These are phyloP conservation scores for Rutstroemia sp. DNA, from an alignment of 2,329 filamentous ascomycete genomes.

Conservation along the genomic window DNA sequence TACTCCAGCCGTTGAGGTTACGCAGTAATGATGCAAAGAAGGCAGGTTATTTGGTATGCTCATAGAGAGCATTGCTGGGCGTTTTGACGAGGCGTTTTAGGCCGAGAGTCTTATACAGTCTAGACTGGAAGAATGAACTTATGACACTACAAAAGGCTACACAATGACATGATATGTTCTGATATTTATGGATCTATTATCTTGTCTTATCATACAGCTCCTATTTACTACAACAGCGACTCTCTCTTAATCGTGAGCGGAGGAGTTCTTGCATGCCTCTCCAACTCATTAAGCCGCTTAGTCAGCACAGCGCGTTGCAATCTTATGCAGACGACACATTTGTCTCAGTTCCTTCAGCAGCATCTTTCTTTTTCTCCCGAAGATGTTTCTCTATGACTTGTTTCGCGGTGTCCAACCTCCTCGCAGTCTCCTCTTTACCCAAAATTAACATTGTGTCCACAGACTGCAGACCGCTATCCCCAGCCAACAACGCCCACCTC, in stretches of 20 bases:
- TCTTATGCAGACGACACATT: too few relatives aligned
- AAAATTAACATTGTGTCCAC: constrained; percentile 47
- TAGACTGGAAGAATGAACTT: constrained; percentile 6
- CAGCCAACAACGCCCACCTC: constrained; percentile 47
- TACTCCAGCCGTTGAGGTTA: background rate
- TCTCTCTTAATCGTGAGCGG: too few relatives aligned
- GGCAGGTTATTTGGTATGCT: background rate
- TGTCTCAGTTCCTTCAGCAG: background rate
- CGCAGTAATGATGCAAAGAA: background rate
- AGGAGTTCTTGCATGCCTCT: too few relatives aligned
- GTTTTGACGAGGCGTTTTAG: constrained; percentile 6
- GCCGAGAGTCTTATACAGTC: constrained; percentile 3
- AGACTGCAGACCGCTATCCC: constrained; percentile 44
- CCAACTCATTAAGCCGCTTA: too few relatives aligned
- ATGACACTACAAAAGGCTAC: constrained; percentile 1
- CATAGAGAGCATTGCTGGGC: constrained; percentile 4
- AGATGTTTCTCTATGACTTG: constrained; percentile 9
- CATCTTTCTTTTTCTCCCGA: background rate
- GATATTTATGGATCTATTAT: background rate
- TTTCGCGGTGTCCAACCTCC: constrained; percentile 27
- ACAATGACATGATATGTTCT: background rate
- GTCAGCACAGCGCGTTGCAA: too few relatives aligned
- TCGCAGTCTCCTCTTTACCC: constrained; percentile 42
- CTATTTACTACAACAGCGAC: background rate
- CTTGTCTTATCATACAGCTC: too few relatives aligned